A percentile compares a stretch with the other conserved stretches of the same genome.
These are phyloP conservation scores for Cercospora nicotianae DNA, from an alignment of 2,329 filamentous ascomycete species.

Conservation along the genomic window DNA sequence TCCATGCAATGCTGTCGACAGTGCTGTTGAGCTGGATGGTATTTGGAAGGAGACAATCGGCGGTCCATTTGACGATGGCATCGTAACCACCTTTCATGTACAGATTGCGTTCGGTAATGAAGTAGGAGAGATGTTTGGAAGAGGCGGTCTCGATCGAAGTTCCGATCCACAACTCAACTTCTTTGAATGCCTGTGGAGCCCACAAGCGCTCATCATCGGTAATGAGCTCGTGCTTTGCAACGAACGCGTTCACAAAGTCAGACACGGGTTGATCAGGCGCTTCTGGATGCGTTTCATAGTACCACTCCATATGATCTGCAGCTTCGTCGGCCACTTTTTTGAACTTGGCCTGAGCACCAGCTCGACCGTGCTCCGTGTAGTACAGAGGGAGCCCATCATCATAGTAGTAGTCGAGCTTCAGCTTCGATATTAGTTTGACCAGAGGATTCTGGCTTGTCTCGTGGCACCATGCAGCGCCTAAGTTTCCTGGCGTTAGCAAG, in stretches of 20 bases:
- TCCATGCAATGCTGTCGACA: conserved; percentile 45
- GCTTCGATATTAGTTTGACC: conserved; percentile 45
- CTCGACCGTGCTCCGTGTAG: conserved; percentile 46
- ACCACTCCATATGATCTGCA: conserved; percentile 46
- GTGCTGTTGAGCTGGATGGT: conserved; percentile 43
- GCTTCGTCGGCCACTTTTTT: conserved; percentile 50
- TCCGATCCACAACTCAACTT: conserved; percentile 48
- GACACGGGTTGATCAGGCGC: conserved; percentile 45
- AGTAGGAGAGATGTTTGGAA: conserved; percentile 47
- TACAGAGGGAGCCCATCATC: conserved; percentile 47
- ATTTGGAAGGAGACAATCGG: conserved; percentile 41
- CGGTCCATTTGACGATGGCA: conserved; percentile 46
- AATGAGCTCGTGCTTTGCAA: conserved; percentile 45
- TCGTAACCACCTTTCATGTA: conserved; percentile 52
- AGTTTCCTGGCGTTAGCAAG: conserved; percentile 20
- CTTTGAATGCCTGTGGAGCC: conserved; percentile 47
- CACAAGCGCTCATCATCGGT: conserved; percentile 46
- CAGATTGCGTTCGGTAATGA: conserved; percentile 47
- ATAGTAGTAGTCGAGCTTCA: conserved; percentile 49
- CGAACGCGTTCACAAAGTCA: conserved; percentile 46
- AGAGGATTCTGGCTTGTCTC: conserved; percentile 49
- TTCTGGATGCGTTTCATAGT: conserved; percentile 44
- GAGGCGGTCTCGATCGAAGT: conserved; percentile 46
- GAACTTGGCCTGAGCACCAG: conserved; percentile 49
- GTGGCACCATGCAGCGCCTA: conserved; percentile 50